Evolutionary conservation across 257 asterid species (phyloP).

Genomic region (Plantago major): DNA sequence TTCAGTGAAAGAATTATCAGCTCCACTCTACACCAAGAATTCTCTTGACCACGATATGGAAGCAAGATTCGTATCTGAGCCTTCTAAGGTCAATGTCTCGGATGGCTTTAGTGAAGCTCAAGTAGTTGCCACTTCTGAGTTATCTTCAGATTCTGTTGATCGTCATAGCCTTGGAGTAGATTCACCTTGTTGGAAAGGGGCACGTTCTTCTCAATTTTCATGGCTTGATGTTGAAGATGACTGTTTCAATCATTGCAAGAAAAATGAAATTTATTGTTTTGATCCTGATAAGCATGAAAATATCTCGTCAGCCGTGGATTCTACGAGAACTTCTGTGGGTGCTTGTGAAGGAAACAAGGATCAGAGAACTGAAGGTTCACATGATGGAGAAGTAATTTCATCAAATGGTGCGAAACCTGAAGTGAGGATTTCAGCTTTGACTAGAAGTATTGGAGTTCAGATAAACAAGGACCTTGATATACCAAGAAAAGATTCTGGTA

Average conservation of each 20-base stretch:
- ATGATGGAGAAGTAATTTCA: constrained; percentile 29
- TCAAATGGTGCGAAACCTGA: constrained; percentile 25
- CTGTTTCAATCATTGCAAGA: constrained; percentile 22
- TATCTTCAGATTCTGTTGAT: constrained; percentile 55
- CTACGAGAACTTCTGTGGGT: constrained; percentile 29
- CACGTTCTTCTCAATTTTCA: constrained; percentile 53
- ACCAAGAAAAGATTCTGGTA: constrained; percentile 27
- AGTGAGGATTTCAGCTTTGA: constrained; percentile 22
- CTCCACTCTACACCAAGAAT: constrained; percentile 27
- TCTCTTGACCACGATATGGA: constrained; percentile 18
- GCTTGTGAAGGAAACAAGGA: constrained; percentile 26
- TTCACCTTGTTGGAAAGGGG: constrained; percentile 99
- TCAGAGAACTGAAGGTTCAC: constrained; percentile 29
- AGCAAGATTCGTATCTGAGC: constrained; percentile 34
- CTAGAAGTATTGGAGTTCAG: constrained; percentile 32
- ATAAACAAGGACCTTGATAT: constrained; percentile 27
- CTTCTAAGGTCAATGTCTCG: constrained; percentile 28
- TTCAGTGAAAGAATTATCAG: constrained; percentile 28
- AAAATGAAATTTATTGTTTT: constrained; percentile 32
- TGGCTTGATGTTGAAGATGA: constrained; percentile 44
- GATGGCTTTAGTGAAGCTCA: constrained; percentile 28
- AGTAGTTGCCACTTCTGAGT: constrained; percentile 34
- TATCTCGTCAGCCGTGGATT: constrained; percentile 30
- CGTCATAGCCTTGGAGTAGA: constrained; percentile 60
- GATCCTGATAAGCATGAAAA: constrained; percentile 29